Percentiles rank a stretch among this genome's conserved stretches.
These are phyloP conservation scores for Hanseniaspora valbyensis DNA, from an alignment of 805 yeast species.

Conservation along the genomic window DNA sequence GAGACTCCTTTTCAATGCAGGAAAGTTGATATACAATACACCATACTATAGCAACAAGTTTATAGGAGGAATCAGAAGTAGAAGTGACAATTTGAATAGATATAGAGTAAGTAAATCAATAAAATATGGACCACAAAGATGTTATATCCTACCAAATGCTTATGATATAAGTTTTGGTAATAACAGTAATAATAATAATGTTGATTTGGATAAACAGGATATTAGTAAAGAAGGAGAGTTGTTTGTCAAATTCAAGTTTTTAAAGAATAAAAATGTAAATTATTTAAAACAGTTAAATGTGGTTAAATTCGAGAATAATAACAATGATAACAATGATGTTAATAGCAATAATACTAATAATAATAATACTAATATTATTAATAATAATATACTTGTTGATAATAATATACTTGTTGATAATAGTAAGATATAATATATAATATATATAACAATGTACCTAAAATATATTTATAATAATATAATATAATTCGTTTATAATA, in stretches of 20 bases:
- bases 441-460: no score
- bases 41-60: conserved; percentile 10
- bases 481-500: no score
- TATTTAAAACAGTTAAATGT: not conserved
- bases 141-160: not conserved
- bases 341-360: no score
- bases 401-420: no score
- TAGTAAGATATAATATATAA: no score
- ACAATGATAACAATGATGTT: not conserved
- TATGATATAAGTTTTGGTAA: not conserved
- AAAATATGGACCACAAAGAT: conserved; percentile 8
- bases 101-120: not conserved
- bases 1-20: not conserved
- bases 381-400: no score
- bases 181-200: not conserved
- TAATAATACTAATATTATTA: no score
- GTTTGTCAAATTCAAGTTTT: conserved; percentile 5
- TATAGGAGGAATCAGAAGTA: not conserved
- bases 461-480: no score
- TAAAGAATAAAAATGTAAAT: not conserved
- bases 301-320: not conserved
- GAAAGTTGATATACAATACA: not conserved
- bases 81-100: not conserved
- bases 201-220: not conserved
- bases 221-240: not conserved